Evolutionary conservation across 2,329 filamentous ascomycete species (phyloP).

Genomic region (Aureobasidium sp.): DNA sequence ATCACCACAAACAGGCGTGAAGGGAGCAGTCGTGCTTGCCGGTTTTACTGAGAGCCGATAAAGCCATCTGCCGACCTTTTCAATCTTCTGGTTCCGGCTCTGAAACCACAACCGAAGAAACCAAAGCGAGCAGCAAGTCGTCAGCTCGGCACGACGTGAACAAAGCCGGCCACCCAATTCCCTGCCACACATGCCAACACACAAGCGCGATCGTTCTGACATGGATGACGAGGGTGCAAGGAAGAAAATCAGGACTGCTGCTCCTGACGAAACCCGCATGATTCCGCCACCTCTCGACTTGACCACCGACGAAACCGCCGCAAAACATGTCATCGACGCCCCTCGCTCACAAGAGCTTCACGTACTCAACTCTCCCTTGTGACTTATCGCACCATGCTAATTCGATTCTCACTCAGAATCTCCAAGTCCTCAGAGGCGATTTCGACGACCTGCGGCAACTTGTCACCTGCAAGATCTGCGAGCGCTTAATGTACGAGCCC

Average conservation of each 20-base stretch:
- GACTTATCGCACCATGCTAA: not conserved
- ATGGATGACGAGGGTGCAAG: constrained; percentile 11
- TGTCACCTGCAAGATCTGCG: constrained; percentile 62
- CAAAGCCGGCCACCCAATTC: not conserved
- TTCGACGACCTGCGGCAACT: constrained; percentile 55
- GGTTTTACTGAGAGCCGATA: not conserved
- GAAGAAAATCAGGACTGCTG: not conserved
- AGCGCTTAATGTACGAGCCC: constrained; percentile 61
- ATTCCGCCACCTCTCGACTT: not conserved
- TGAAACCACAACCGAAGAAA: not conserved
- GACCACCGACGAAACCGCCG: not conserved
- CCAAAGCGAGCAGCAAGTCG: not conserved
- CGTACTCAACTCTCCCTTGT: not conserved
- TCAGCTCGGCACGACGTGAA: not conserved
- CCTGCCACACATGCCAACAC: constrained; percentile 16
- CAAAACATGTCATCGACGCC: not conserved
- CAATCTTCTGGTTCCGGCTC: not conserved
- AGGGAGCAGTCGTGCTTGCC: not conserved
- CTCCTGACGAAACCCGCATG: not conserved
- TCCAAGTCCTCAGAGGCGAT: constrained; percentile 35
- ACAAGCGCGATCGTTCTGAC: constrained; percentile 8
- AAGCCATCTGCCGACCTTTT: not conserved
- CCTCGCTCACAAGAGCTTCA: not conserved
- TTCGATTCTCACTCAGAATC: not conserved
- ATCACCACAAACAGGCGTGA: not conserved